Evolutionary conservation across 225 moss, liverwort and hornwort species (phyloP), one percentile per base, ranked within the genome.

Genomic region (Physcomitrium patens): DNA sequence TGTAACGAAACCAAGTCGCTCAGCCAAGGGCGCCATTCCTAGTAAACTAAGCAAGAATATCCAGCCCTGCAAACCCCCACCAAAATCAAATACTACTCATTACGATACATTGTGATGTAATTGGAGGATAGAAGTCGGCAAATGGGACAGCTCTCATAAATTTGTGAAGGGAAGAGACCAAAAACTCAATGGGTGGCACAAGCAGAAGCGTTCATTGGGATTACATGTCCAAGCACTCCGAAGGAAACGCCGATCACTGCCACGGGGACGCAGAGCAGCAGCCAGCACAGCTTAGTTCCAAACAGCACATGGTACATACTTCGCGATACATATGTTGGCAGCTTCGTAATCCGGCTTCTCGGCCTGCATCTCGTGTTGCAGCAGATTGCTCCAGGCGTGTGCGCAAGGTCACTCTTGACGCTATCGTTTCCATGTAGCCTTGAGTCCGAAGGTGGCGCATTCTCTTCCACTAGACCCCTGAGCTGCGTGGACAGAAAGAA

Each of bases 1-100:
- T 3, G 94, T 94, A 18, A 92, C 92, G 73, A 78, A 94, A 27
- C 94, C 94, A 47, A 94, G 89, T 5, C 94, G 88, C 79, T 94
- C 94, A 26, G 94, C 94, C 43, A 94, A 82, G 15, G 94, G 94
- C 61, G 86, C 92, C 23, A 94, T 94, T 50, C 88, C 94, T 23
- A 94, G 81, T 60, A 94, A 87, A 68, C 92, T 90, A 12, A 85
- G 79, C 54, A 78, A 48, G 68, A 94, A 94, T 20, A 94, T 78
- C 77, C 78, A 87, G 15, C 90, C 94, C 90, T 90, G 84, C 55
- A 55, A 22, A 9, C 7, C 28, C 37, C 42, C 0, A 45, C 10
- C 12, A 59, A 41, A 57, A 43, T 22, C 63, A 16, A 23, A 41
- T 43, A 9, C 0, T 41, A 42, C 2, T 5, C 18, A 62, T 9